Percentiles rank a stretch among this genome's conserved stretches.
These are phyloP conservation scores for Candida orba DNA, from an alignment of 805 yeast species.

Conservation along the genomic window DNA sequence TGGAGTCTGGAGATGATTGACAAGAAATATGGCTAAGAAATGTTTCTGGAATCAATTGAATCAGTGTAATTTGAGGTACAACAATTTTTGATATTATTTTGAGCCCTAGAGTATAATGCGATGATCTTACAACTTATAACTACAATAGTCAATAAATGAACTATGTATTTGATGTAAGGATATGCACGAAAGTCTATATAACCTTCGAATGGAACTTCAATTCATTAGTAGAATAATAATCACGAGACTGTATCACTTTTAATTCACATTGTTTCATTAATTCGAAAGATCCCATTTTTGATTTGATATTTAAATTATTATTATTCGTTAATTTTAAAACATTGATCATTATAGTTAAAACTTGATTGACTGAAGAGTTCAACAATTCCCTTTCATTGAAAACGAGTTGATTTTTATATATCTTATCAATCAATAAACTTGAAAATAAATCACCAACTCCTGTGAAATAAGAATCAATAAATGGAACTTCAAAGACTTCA, in stretches of 20 bases:
- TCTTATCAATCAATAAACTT: conserved; percentile 64
- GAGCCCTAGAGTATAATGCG: too few relatives aligned
- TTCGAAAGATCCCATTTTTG: conserved; percentile 49
- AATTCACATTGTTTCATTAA: conserved; percentile 70
- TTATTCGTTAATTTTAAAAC: conserved; percentile 43
- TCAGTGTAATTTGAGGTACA: too few relatives aligned
- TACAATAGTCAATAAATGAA: neutral
- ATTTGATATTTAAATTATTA: conserved; percentile 28
- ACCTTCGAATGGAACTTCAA: conserved; percentile 32
- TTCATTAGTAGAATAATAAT: conserved; percentile 20
- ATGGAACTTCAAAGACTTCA: conserved; percentile 42
- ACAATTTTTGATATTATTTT: too few relatives aligned
- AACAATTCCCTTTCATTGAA: conserved; percentile 14
- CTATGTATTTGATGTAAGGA: too few relatives aligned
- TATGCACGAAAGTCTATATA: conserved; percentile 58
- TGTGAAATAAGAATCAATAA: conserved; percentile 75
- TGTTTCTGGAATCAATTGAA: too few relatives aligned
- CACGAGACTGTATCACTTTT: conserved; percentile 54
- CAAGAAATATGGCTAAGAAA: too few relatives aligned
- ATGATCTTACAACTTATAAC: neutral
- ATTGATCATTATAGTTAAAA: conserved; percentile 45
- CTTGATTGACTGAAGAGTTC: conserved; percentile 41
- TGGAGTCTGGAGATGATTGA: too few relatives aligned
- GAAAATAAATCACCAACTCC: conserved; percentile 94
- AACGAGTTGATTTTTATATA: conserved; percentile 23